Base-by-base conservation (phyloP, 2,329 filamentous ascomycete genomes). In the Venturiaceae sp. region DNA sequence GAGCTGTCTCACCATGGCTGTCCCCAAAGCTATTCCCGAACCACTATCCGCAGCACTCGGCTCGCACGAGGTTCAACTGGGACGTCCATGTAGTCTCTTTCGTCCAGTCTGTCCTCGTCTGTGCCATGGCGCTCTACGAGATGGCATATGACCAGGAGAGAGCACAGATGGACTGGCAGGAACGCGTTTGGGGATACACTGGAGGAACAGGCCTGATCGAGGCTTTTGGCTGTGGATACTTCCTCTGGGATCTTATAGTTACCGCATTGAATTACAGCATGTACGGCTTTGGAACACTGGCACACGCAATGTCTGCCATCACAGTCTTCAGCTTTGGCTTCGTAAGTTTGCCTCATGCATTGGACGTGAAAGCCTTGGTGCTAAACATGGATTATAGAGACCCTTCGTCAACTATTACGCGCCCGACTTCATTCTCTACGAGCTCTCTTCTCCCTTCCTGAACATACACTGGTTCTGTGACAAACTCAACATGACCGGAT, bases 391-490 rank as follows among this genome's bases (percentile, higher is more conserved):
- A n/a, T 16, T 30, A 56, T 68, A 94, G 89, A 81, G 88, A 61
- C 90, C 90, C 1, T 92, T 92, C 67, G 80, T 92, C 63, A 92
- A 92, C 75, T 92, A 85, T 76, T 95, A 94, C 72, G 87, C 82
- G 59, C 81, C 82, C 58, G 83, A 83, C 60, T 95, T 95, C 72
- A 89, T 95, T 66, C 84, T 94, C 60, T 95, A 91, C 82, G 90
- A 95, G 72, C 81, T 95, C 37, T 92, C 88, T 28, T 88, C 86
- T 4, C 88, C 89, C 11, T 92, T 94, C 72, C 80, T 94, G 60
- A 95, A 95, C 69, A 82, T 94, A 68, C 90, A 95, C 76, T 95
- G 90, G 90, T 94, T 94, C 76, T 89, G 88, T 73, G 90, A 95
- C 74, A 95, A 95, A 76, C 76, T 92, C 60, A 81, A 84, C 66